Base-by-base conservation (phyloP, 73 alveolate genomes). In the Loxodes magnus region DNA sequence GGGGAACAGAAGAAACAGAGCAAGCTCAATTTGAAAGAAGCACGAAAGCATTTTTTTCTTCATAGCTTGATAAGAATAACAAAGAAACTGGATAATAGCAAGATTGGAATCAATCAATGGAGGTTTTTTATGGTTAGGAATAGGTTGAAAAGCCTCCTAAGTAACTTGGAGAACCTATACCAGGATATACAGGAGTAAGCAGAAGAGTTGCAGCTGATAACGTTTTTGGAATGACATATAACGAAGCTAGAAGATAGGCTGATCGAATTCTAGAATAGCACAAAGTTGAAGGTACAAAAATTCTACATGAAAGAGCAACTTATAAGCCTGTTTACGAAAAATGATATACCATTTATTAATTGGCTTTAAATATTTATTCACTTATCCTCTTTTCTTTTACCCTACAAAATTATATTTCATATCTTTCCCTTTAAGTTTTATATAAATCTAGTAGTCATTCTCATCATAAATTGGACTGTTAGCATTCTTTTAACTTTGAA, bases 211-310 rank as follows among this genome's bases (percentile, higher is more conserved):
- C 51, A 22, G 79, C 93, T 38, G 96, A 84, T 60, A 84, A 84
- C 41, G 62, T 84, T 16, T 78, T 79, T 58, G 96, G 96, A 36
- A 64, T 84, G 87, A 78, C 96, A 22, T 79, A 73, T 69, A 86
- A 84, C 16, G 85, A 73, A 43, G 76, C 93, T n/a, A 58, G 84
- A 29, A 59, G 80, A 43, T 59, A 64, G 51, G 84, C 88, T 25
- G 74, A 68, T n/a, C 12, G 9, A 17, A 30, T n/a, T 9, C 21
- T 39, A 15, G 21, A 39, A 9, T 23, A 39, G 21, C 53, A 9
- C 9, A 39, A 39, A 39, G 22, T 10, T 9, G 53, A 39, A 15
- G 12, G 21, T 10, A 19, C 7, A 19, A 30, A 39, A 19, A 2
- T 39, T 15, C 33, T 39, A 12, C 14, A 39, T 15, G 53, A 2